Percentiles rank a stretch among this genome's conserved stretches.
These are phyloP conservation scores for Xerocomus amazonicus DNA, from an alignment of 1,284 basidiomycete genomes.

Conservation along the genomic window DNA sequence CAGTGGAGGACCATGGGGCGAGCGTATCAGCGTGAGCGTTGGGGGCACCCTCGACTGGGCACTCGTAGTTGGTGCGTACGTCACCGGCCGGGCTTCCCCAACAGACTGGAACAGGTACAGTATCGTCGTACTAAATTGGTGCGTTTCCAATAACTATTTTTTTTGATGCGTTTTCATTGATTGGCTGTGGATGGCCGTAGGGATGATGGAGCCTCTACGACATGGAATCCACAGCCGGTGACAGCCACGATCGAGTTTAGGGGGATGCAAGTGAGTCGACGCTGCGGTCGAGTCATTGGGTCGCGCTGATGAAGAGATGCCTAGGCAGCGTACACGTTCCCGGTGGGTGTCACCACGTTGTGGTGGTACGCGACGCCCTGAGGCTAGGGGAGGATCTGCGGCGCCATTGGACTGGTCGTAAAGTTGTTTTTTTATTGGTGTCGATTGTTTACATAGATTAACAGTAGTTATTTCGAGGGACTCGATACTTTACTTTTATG, in stretches of 20 bases:
- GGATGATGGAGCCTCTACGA: conserved; percentile 49
- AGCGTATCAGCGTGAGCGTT: conserved; percentile 62
- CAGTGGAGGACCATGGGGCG: conserved; percentile 60
- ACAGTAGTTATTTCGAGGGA: too few relatives aligned
- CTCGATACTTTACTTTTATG: too few relatives aligned
- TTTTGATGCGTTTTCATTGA: not conserved
- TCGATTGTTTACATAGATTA: too few relatives aligned
- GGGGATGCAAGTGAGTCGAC: conserved; percentile 51
- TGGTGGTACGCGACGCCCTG: conserved; percentile 34
- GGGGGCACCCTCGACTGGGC: conserved; percentile 56
- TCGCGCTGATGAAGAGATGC: conserved; percentile 1
- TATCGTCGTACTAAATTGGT: conserved; percentile 67
- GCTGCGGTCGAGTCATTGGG: not conserved
- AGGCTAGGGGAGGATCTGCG: not conserved
- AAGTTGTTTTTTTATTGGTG: too few relatives aligned
- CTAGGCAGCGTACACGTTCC: conserved; percentile 39
- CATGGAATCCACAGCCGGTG: conserved; percentile 62
- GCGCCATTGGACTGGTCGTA: too few relatives aligned
- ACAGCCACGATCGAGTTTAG: conserved; percentile 66
- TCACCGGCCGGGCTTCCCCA: conserved; percentile 52
- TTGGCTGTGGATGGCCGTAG: conserved; percentile 20
- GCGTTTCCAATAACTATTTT: conserved; percentile 5
- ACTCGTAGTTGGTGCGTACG: conserved; percentile 59
- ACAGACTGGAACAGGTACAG: conserved; percentile 63
- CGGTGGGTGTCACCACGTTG: conserved; percentile 39